Conservation (phyloP, 1,139 yeast genomes). For the Geotrichum klebahnii region DNA sequence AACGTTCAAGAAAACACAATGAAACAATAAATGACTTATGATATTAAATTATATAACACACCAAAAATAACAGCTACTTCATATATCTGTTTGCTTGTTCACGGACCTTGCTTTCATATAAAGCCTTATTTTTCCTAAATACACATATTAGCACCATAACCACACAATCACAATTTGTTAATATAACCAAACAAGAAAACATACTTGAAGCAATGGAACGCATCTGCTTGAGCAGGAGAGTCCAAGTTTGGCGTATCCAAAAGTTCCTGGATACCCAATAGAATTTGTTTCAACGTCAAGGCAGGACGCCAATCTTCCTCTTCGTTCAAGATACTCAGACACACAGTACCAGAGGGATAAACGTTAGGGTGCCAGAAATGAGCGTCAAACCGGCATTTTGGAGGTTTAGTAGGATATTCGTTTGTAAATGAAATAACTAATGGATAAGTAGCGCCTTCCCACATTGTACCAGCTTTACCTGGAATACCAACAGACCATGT, state of each 20-base stretch:
- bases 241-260: slow-evolving; percentile 86
- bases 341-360: slow-evolving; percentile 93
- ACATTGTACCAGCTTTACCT: slow-evolving; percentile 77
- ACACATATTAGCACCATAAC: slow-evolving; percentile 26
- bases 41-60: no score
- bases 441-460: slow-evolving; percentile 91
- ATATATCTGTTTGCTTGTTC: slow-evolving; percentile 79
- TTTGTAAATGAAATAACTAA: slow-evolving; percentile 75
- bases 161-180: neutral
- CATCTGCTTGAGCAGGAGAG: slow-evolving; percentile 97
- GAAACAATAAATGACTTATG: no score
- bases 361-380: slow-evolving; percentile 95
- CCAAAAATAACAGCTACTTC: no score
- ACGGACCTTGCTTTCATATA: slow-evolving; percentile 70
- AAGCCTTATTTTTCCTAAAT: slow-evolving; percentile 51
- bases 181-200: slow-evolving; percentile 10
- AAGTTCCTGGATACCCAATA: slow-evolving; percentile 87
- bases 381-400: slow-evolving; percentile 81
- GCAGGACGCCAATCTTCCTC: slow-evolving; percentile 99
- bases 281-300: slow-evolving; percentile 82
- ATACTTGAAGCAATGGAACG: slow-evolving; percentile 69
- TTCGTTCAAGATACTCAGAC: slow-evolving; percentile 87
- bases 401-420: slow-evolving; percentile 96
- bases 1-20: no score
- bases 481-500: slow-evolving; percentile 95